Base-by-base conservation (phyloP, 257 asterid genomes). In the Solanum commersonii region DNA sequence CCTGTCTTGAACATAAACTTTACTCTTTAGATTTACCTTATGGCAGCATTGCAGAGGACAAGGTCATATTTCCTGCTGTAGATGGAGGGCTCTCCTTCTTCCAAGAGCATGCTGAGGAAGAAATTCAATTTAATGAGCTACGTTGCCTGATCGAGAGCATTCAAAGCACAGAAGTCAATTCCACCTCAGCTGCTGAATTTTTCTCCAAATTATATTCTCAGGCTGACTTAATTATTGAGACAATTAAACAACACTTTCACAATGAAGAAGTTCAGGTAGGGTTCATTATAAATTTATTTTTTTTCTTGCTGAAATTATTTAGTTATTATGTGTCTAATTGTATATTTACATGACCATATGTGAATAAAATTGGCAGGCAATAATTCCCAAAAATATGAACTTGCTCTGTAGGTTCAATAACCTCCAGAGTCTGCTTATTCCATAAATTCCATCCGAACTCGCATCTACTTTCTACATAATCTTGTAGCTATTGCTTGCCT, bases 21-120 rank as follows among this genome's bases (percentile, higher is more conserved):
- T 70, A 71, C 46, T 35, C 46, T 37, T 49, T 72, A 31, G 42
- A 70, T 20, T 42, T 88, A 81, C 40, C 76, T 87, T 87, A 84
- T 42, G 86, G 31, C 91, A 92, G 94, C 72, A 83, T 90, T 42
- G 94, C 94, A 70, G 94, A 92, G 90, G 94, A 92, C 86, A 88
- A 88, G 86, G 90, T 92, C 86, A 87, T 92, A 91, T 90, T 92
- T 83, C 90, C 94, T 10, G 93, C 92, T 42, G 93, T 92, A 65
- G 93, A 92, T 88, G 94, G 91, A 72, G 92, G 91, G 65, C 88
- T 91, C 68, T 90, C 93, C 84, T 92, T 92, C 72, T 86, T 85
- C 44, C 89, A 89, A 81, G 94, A 92, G 87, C 94, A 92, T 85
- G 94, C 91, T 22, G 91, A 90, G 86, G 94, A 92, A 89, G 87